Conservation (phyloP, 768 basidiomycete genomes). For the Xanthoconium purpureum region DNA sequence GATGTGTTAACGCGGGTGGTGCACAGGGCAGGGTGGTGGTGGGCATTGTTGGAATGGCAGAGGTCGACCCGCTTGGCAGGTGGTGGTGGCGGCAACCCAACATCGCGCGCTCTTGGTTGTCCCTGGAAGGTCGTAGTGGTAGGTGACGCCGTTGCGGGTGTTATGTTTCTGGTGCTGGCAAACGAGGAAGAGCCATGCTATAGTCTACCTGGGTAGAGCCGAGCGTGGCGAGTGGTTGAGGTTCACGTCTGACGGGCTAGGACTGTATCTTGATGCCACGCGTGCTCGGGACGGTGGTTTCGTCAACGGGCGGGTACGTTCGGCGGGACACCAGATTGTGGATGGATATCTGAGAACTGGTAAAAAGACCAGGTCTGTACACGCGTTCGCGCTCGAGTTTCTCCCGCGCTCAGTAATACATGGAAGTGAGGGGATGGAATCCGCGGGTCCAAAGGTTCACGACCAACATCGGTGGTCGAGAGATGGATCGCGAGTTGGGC, state of each 20-base stretch:
- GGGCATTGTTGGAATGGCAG: slow-evolving; percentile 21
- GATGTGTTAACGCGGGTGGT: slow-evolving; percentile 75
- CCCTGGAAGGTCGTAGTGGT: slow-evolving; percentile 56
- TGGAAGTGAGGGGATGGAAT: slow-evolving; percentile 92
- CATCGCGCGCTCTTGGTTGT: slow-evolving; percentile 66
- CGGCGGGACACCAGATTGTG: slow-evolving; percentile 28
- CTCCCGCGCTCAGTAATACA: slow-evolving; percentile 94
- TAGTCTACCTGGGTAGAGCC: slow-evolving; percentile 59
- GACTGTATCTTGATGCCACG: slow-evolving; percentile 29
- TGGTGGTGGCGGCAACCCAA: slow-evolving; percentile 43
- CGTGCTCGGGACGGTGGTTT: slow-evolving; percentile 13
- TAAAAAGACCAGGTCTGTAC: slow-evolving; percentile 92
- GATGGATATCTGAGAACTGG: slow-evolving; percentile 81
- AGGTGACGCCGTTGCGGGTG: slow-evolving; percentile 48
- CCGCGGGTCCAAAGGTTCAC: slow-evolving; percentile 77
- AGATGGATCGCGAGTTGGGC: slow-evolving; percentile 56
- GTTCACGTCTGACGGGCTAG: slow-evolving; percentile 33
- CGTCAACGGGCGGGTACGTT: slow-evolving; percentile 18
- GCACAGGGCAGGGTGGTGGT: slow-evolving; percentile 52
- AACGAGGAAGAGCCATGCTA: slow-evolving; percentile 75
- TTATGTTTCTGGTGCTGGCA: slow-evolving; percentile 75
- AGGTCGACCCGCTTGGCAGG: slow-evolving; percentile 31
- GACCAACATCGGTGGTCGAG: slow-evolving; percentile 45
- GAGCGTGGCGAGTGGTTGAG: slow-evolving; percentile 20
- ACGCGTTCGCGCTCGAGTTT: slow-evolving; percentile 93